Evolutionary conservation across 139 green algal species (phyloP).

Genomic region (Haematococcus sp.): DNA sequence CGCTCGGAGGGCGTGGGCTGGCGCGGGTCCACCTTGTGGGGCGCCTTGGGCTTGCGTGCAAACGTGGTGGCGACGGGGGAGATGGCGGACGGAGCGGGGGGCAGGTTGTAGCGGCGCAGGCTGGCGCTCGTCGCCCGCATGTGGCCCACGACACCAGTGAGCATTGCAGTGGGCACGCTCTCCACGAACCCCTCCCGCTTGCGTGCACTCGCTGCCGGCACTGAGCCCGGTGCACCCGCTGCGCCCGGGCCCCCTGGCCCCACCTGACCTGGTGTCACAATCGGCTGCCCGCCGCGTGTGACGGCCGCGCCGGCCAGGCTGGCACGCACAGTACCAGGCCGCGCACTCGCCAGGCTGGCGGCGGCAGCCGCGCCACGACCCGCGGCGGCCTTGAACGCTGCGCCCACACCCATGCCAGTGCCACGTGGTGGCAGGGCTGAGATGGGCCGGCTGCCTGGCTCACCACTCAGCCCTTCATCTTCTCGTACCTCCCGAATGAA

Average conservation of each 20-base stretch:
- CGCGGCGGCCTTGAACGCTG: background rate
- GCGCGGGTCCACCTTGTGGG: slow-evolving; percentile 20
- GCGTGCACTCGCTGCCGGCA: slow-evolving; percentile 3
- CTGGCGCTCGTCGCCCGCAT: slow-evolving; percentile 22
- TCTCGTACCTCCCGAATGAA: slow-evolving; percentile 26
- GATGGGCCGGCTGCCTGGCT: slow-evolving; percentile 5
- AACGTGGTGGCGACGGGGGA: slow-evolving; percentile 27
- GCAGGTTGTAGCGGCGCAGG: slow-evolving; percentile 27
- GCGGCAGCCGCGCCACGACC: background rate
- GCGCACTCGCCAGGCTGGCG: background rate
- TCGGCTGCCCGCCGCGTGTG: too few species aligned
- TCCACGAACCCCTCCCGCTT: slow-evolving; percentile 17
- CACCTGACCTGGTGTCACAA: too few species aligned
- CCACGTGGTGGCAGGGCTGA: slow-evolving; percentile 5
- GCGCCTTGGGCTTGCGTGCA: slow-evolving; percentile 31
- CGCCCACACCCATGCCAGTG: background rate
- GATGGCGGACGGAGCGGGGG: slow-evolving; percentile 16
- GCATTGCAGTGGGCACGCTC: slow-evolving; percentile 11
- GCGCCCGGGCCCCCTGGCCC: background rate
- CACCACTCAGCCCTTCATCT: slow-evolving; percentile 14
- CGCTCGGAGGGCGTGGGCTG: slow-evolving; percentile 38
- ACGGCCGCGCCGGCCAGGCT: too few species aligned
- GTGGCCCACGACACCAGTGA: slow-evolving; percentile 18
- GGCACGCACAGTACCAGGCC: background rate
- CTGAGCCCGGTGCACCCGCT: too few species aligned